Percentiles rank a stretch among this genome's conserved stretches.
Evolutionary conservation across 2,329 filamentous ascomycete species (phyloP).

Genomic region (Ophiocordyceps camponoti-saundersi): DNA sequence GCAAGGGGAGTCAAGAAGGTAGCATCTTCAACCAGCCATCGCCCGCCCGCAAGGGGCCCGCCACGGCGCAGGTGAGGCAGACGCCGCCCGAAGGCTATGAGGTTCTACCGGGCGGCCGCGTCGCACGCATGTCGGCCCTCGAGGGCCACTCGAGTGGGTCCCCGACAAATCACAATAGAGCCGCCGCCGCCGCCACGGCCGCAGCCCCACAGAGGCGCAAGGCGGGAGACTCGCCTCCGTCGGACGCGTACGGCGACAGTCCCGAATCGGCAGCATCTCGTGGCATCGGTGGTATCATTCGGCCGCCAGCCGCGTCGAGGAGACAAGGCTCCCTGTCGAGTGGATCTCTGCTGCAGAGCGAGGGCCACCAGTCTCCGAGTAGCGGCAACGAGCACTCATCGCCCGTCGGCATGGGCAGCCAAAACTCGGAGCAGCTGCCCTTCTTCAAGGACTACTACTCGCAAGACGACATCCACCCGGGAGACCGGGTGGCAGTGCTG

Average conservation of each 20-base stretch:
- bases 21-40: constrained; percentile 85
- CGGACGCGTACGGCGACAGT: constrained; percentile 55
- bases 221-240: constrained; percentile 40
- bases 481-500: constrained; percentile 75
- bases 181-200: constrained; percentile 13
- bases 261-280: constrained; percentile 45
- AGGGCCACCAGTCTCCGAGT: constrained; percentile 57
- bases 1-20: constrained; percentile 43
- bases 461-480: constrained; percentile 83
- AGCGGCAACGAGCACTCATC: constrained; percentile 63
- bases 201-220: constrained; percentile 30
- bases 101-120: constrained; percentile 69
- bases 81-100: constrained; percentile 42
- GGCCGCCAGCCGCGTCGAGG: constrained; percentile 43
- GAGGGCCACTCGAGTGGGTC: constrained; percentile 56
- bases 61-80: constrained; percentile 19
- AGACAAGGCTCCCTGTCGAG: constrained; percentile 83
- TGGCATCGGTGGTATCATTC: constrained; percentile 27
- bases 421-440: constrained; percentile 85
- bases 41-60: constrained; percentile 38
- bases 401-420: constrained; percentile 65
- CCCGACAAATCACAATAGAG: constrained; percentile 31
- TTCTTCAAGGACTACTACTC: constrained; percentile 99
- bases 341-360: constrained; percentile 54
- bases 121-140: constrained; percentile 88